Conservation (phyloP, 768 basidiomycete genomes). For the Serendipita indica region DNA sequence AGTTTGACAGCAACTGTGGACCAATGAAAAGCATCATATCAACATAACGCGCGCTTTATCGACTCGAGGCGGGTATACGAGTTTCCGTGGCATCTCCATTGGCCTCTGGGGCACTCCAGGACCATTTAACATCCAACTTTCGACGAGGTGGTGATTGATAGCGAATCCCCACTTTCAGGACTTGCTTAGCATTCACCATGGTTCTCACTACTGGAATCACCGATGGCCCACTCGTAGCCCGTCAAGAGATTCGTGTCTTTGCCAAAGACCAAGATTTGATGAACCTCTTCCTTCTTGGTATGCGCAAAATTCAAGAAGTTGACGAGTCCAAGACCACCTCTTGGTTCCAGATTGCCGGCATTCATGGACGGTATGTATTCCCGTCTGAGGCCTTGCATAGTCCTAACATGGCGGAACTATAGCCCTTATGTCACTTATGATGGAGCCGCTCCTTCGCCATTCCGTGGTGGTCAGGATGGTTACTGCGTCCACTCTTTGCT, state of each 20-base stretch:
- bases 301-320: slow-evolving; percentile 19
- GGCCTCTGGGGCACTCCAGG: too few species aligned
- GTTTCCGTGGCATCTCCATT: too few species aligned
- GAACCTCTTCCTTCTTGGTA: slow-evolving; percentile 10
- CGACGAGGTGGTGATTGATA: too few species aligned
- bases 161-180: too few species aligned
- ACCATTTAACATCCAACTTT: too few species aligned
- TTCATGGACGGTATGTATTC: slow-evolving; percentile 31
- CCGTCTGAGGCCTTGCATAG: background rate
- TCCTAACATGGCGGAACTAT: background rate
- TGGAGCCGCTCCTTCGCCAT: slow-evolving; percentile 21
- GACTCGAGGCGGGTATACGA: too few species aligned
- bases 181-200: too few species aligned
- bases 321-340: slow-evolving; percentile 24
- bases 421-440: slow-evolving; percentile 32
- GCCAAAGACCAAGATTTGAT: slow-evolving; percentile 2
- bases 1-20: too few species aligned
- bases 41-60: too few species aligned
- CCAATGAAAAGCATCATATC: too few species aligned
- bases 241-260: slow-evolving; percentile 10
- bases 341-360: slow-evolving; percentile 34
- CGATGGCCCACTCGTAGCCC: background rate
- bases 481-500: slow-evolving; percentile 42
- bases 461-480: slow-evolving; percentile 27
- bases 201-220: slow-evolving; percentile 9